Conservation (phyloP, 108 stramenopile species). For the Nitzschia sp. region DNA sequence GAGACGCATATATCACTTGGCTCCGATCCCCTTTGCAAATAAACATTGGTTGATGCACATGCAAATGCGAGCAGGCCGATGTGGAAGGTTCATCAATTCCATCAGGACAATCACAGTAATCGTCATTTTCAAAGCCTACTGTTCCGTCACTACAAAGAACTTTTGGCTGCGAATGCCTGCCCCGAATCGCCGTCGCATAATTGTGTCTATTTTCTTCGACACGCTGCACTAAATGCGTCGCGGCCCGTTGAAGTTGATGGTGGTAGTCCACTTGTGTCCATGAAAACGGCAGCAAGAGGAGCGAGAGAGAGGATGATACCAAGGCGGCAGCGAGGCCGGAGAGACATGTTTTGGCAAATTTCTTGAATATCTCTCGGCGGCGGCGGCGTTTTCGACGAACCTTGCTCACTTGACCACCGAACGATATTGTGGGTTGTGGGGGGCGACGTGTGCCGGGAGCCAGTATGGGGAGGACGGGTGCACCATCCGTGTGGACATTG, state of each 20-base stretch:
- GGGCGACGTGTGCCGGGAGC: background rate
- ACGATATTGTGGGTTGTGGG: background rate
- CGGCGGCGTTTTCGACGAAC: slow-evolving; percentile 10
- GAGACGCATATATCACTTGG: slow-evolving; percentile 49
- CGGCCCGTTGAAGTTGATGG: slow-evolving; percentile 32
- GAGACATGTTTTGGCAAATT: background rate
- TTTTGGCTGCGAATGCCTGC: background rate
- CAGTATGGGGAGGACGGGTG: background rate
- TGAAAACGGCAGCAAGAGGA: slow-evolving; percentile 28
- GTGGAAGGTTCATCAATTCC: slow-evolving; percentile 69
- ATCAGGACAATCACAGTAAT: slow-evolving; percentile 81
- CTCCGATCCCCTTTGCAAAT: slow-evolving; percentile 39
- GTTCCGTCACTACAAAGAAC: slow-evolving; percentile 20
- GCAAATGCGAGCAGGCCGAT: slow-evolving; percentile 64
- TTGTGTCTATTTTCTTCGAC: slow-evolving; percentile 28
- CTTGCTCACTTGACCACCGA: background rate
- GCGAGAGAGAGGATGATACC: slow-evolving; percentile 19
- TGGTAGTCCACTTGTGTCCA: slow-evolving; percentile 43
- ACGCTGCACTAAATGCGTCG: slow-evolving; percentile 13
- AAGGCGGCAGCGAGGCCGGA: slow-evolving; percentile 21
- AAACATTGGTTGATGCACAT: slow-evolving; percentile 50
- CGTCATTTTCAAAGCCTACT: slow-evolving; percentile 62
- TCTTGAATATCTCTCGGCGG: slow-evolving; percentile 4
- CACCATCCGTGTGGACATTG: background rate
- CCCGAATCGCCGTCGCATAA: slow-evolving; percentile 23